phyloP scores from a whole-genome alignment of 352 stramenopile species.

The Pythium sp. region DNA sequence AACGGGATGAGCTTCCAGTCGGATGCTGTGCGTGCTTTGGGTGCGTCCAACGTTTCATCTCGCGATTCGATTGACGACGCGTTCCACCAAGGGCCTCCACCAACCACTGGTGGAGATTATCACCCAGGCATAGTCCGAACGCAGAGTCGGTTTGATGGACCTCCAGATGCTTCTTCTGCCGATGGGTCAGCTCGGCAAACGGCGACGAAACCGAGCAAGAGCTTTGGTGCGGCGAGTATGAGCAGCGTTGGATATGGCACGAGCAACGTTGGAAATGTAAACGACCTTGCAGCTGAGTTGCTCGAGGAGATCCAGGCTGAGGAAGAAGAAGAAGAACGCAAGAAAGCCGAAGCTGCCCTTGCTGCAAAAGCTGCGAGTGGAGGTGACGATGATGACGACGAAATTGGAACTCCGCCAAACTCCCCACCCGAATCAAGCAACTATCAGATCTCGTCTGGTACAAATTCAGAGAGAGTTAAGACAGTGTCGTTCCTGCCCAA shows the following conservation, averaged over 20 bases:
- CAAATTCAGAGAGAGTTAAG: conserved; percentile 12
- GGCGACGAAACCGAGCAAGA: conserved; percentile 22
- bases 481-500: conserved; percentile 18
- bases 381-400: conserved; percentile 11
- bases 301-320: conserved; percentile 47
- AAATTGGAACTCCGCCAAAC: conserved; percentile 16
- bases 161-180: neutral
- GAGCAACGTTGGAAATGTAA: conserved; percentile 28
- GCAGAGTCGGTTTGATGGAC: neutral
- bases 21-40: conserved; percentile 37
- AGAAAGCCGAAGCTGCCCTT: conserved; percentile 17
- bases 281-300: conserved; percentile 45
- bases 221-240: conserved; percentile 25
- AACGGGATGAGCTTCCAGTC: conserved; percentile 41
- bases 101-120: conserved; percentile 4
- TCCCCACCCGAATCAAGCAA: conserved; percentile 17
- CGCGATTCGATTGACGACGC: conserved; percentile 77
- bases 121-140: conserved; percentile 3
- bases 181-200: neutral
- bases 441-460: conserved; percentile 7
- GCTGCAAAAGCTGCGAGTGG: conserved; percentile 14
- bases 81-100: conserved; percentile 31
- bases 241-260: conserved; percentile 28
- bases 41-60: conserved; percentile 54
- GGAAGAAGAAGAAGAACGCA: conserved; percentile 36